phyloP scores from a whole-genome alignment of 805 yeast genomes.

The Candida silvatica region DNA sequence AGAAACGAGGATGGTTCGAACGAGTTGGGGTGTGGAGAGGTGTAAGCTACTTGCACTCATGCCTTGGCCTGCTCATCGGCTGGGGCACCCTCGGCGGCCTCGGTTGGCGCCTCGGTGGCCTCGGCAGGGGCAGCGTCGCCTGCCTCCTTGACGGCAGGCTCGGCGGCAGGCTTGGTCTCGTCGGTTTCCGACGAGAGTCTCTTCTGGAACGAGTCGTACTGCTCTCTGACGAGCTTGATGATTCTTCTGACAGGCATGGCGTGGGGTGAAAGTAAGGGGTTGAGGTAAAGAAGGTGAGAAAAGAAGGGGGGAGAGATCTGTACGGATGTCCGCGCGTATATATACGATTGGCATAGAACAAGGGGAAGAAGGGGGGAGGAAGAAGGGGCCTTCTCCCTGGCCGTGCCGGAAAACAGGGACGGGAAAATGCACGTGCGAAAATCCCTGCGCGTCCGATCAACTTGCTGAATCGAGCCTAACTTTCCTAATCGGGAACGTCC shows the following conservation, averaged over 20 bases:
- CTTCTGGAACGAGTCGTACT: conserved; percentile 22
- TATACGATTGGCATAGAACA: too few relatives aligned
- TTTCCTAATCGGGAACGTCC: too few relatives aligned
- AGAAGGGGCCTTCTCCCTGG: not conserved
- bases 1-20: conserved; percentile 4
- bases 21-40: not conserved
- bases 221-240: conserved; percentile 22
- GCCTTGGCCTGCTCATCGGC: too few relatives aligned
- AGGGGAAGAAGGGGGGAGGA: conserved; percentile 1
- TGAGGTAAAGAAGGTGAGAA: not conserved
- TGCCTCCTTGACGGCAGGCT: conserved; percentile 1
- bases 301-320: not conserved
- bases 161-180: conserved; percentile 8
- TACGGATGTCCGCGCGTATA: not conserved
- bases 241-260: conserved; percentile 28
- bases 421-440: too few relatives aligned
- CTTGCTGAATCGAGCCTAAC: too few relatives aligned
- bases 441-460: too few relatives aligned
- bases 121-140: too few relatives aligned
- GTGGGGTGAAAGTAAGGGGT: conserved; percentile 1
- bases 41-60: not conserved
- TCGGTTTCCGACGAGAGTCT: conserved; percentile 14
- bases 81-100: conserved; percentile 5
- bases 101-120: conserved; percentile 9
- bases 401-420: conserved; percentile 5